These are phyloP conservation scores for Microdochium nivale DNA, from an alignment of 2,329 filamentous ascomycete genomes.

Conservation along the genomic window DNA sequence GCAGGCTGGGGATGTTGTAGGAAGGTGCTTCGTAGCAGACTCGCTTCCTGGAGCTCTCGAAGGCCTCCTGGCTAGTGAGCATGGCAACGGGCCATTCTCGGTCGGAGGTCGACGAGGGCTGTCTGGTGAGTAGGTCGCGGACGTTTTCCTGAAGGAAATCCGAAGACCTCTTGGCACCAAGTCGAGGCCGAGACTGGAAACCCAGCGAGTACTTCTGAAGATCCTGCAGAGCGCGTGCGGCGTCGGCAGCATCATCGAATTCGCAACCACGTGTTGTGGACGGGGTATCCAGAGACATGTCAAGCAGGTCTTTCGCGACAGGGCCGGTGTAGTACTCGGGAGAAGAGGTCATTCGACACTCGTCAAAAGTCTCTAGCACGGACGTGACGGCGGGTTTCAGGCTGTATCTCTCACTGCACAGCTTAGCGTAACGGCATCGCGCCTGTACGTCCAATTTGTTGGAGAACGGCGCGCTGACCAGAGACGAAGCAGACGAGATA, in stretches of 20 bases:
- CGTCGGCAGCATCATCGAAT: slow-evolving; percentile 42
- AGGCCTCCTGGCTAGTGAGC: slow-evolving; percentile 29
- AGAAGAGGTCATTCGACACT: slow-evolving; percentile 41
- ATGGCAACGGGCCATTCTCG: slow-evolving; percentile 25
- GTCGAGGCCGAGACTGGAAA: slow-evolving; percentile 7
- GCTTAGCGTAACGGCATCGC: slow-evolving; percentile 55
- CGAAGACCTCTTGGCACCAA: slow-evolving; percentile 21
- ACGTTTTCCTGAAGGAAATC: slow-evolving; percentile 56
- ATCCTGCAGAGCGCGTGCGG: slow-evolving; percentile 50
- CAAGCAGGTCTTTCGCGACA: slow-evolving; percentile 40
- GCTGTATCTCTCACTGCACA: slow-evolving; percentile 46
- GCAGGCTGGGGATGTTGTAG: slow-evolving; percentile 36
- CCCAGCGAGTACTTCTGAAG: slow-evolving; percentile 43
- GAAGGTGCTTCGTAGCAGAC: slow-evolving; percentile 49
- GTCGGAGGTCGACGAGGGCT: slow-evolving; percentile 22
- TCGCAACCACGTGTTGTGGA: slow-evolving; percentile 36
- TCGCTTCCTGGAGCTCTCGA: slow-evolving; percentile 50
- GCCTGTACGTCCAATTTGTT: slow-evolving; percentile 48
- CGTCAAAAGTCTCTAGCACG: slow-evolving; percentile 48
- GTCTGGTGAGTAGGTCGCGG: slow-evolving; percentile 45
- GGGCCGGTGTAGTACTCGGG: slow-evolving; percentile 48
- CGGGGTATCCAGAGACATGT: slow-evolving; percentile 39
- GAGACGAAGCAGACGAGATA: slow-evolving; percentile 53
- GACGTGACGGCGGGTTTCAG: slow-evolving; percentile 43
- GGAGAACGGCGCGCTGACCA: slow-evolving; percentile 50